Base-by-base conservation (phyloP, 768 basidiomycete species). In the Pleurotus ostreatus region DNA sequence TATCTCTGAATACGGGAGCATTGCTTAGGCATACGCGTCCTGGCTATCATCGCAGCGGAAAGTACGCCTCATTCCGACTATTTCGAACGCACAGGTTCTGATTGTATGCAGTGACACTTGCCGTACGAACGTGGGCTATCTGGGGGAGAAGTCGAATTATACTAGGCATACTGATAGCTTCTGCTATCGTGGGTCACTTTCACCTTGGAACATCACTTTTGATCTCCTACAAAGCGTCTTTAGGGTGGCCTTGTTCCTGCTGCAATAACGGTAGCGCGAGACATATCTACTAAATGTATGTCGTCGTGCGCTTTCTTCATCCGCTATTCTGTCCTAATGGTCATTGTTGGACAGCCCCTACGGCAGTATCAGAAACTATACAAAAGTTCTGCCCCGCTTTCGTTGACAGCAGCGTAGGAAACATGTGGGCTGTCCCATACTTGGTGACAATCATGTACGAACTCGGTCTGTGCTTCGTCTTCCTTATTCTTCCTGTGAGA, bases 71-170 rank as follows among this genome's bases (percentile, higher is more conserved):
- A 37, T 23, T 15, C 34, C 34, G 22, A 13, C 2, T 51, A 16
- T 53, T 25, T 25, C 23, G 23, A 25, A 25, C 9, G 2, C 15
- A 39, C 26, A 46, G 34, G 5, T 43, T 23, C 16, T 39, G 22
- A 45, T 18, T 13, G 41, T 44, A 16, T 22, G 20, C 16, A 67
- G 67, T 66, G 16, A 62, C 68, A 30, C 57, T 68, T 12, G 66
- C 60, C 15, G 59, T 59, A 23, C 57, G 67, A 23, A 66, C 65
- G n/a, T 68, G 66, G 65, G 66, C 65, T 2, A 60, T 68, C 49
- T 68, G 67, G 66, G 61, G 60, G 37, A 65, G 54, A 22, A 61
- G 55, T 49, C 59, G 57, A 1, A 9, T 15, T 6, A 60, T 68
- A 7, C 20, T 63, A 13, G 18, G 48, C 26, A 53, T 55, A n/a